A percentile compares a stretch with the other conserved stretches of the same genome.
Evolutionary conservation across 1,284 basidiomycete species (phyloP).

Genomic region (Malassezia globosa): DNA sequence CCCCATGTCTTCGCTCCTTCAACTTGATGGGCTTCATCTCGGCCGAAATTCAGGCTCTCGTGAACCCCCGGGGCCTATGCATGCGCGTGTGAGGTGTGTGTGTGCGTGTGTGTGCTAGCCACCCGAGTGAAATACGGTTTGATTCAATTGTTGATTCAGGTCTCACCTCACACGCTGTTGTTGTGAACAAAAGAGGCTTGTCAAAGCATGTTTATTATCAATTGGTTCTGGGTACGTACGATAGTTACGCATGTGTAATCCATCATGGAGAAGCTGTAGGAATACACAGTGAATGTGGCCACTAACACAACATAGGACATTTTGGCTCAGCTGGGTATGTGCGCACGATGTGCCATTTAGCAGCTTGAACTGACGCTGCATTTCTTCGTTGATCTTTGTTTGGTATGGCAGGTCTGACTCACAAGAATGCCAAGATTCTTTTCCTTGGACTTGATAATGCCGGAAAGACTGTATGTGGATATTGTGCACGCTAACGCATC

Average conservation of each 20-base stretch:
- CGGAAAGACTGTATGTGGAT: slow-evolving; percentile 77
- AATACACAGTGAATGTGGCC: too few relatives aligned
- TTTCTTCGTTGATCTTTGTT: background rate
- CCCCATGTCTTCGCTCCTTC: too few relatives aligned
- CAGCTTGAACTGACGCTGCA: background rate
- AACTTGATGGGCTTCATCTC: too few relatives aligned
- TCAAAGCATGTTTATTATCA: slow-evolving; percentile 45
- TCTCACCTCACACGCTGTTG: too few relatives aligned
- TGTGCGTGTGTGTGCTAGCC: too few relatives aligned
- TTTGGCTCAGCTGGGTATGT: slow-evolving; percentile 44
- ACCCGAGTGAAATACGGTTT: too few relatives aligned
- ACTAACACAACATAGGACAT: slow-evolving; percentile 31
- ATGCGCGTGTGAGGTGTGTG: too few relatives aligned
- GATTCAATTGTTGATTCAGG: too few relatives aligned
- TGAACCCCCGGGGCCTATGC: too few relatives aligned
- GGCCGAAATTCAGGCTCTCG: too few relatives aligned
- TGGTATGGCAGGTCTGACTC: slow-evolving; percentile 79
- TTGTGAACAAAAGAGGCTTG: too few relatives aligned
- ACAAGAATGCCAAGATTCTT: slow-evolving; percentile 99
- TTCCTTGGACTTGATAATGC: slow-evolving; percentile 96
- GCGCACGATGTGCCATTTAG: background rate
- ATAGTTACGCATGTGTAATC: background rate
- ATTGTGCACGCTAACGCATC: background rate
- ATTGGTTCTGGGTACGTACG: slow-evolving; percentile 46
- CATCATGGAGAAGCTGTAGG: too few relatives aligned